Evolutionary conservation across 257 asterid genomes (phyloP), one percentile per base, ranked within the genome.

Genomic region (Agastache rugosa): DNA sequence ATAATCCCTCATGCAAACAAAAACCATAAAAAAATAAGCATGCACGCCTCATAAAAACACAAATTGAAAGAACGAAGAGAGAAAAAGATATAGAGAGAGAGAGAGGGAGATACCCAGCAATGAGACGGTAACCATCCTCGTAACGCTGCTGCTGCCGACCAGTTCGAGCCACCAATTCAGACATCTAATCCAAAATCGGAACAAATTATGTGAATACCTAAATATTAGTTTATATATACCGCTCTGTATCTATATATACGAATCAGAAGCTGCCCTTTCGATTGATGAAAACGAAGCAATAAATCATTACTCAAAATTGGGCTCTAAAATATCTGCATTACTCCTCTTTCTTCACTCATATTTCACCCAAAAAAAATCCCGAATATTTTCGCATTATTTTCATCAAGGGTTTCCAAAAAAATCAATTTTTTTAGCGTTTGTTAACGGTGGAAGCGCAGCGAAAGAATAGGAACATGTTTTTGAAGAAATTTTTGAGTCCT

Each of bases 61-160:
- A 35, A 60, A n/a, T 67, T 9, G 29, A 19, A 20, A 22, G 6
- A 16, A 1, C 1, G 9, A 17, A 56, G 10, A 55, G 39, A 27
- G 10, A 55, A 8, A 63, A 19, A 31, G 48, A 22, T 27, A 20
- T 17, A n/a, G 53, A 67, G 6, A n/a, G 39, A 12, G 47, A 53
- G 20, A 50, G 61, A 67, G 39, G 19, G 8, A 67, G 29, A 19
- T 81, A 91, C 97, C 97, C 96, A 63, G 96, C 91, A 69, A 91
- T 86, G 83, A 91, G 97, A 80, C 96, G 96, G 78, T 83, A 86
- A 20, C 97, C 96, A 66, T 79, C 89, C 85, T 89, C 86, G 78
- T 91, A 91, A n/a, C 97, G 88, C 84, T 91, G 97, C 84, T 89
- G 97, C 68, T 87, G 97, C 76, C 97, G 86, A 64, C 97, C 96